Conservation (phyloP, 768 basidiomycete species). For the Kwoniella newhampshirensis region DNA sequence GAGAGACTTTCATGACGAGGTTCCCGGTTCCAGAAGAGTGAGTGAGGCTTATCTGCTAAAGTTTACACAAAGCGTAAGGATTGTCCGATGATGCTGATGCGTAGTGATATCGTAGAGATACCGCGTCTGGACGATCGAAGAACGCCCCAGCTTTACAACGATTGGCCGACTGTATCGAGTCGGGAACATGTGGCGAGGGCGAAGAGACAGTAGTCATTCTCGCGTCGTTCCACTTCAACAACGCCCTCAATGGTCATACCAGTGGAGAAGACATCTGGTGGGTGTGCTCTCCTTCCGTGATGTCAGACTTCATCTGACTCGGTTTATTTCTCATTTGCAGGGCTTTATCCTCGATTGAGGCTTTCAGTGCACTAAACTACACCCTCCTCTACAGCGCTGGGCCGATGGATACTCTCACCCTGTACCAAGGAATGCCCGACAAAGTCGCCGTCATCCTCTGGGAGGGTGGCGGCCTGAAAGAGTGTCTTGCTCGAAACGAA, state of each 20-base stretch:
- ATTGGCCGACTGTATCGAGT: conserved; percentile 20
- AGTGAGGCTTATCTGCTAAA: neutral
- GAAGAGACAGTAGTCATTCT: conserved; percentile 25
- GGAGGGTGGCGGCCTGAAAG: conserved; percentile 14
- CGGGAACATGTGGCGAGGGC: conserved; percentile 20
- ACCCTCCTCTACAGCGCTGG: conserved; percentile 31
- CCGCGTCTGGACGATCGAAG: neutral
- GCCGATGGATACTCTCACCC: conserved; percentile 27
- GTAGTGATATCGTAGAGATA: no score
- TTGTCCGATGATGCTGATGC: no score
- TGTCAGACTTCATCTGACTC: neutral
- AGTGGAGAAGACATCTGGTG: conserved; percentile 31
- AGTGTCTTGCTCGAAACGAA: conserved; percentile 21
- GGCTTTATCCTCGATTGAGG: conserved; percentile 24
- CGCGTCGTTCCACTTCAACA: conserved; percentile 23
- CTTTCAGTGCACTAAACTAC: conserved; percentile 30
- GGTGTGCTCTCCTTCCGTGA: neutral
- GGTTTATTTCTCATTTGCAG: conserved; percentile 6
- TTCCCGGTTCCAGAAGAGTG: conserved; percentile 5
- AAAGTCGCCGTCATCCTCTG: conserved; percentile 29
- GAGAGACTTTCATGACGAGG: conserved; percentile 1
- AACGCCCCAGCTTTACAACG: conserved; percentile 19
- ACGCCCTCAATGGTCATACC: conserved; percentile 13
- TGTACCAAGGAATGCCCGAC: conserved; percentile 29
- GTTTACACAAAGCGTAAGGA: neutral